These are phyloP conservation scores for Pythium chondricola DNA, from an alignment of 352 stramenopile genomes.

Conservation along the genomic window DNA sequence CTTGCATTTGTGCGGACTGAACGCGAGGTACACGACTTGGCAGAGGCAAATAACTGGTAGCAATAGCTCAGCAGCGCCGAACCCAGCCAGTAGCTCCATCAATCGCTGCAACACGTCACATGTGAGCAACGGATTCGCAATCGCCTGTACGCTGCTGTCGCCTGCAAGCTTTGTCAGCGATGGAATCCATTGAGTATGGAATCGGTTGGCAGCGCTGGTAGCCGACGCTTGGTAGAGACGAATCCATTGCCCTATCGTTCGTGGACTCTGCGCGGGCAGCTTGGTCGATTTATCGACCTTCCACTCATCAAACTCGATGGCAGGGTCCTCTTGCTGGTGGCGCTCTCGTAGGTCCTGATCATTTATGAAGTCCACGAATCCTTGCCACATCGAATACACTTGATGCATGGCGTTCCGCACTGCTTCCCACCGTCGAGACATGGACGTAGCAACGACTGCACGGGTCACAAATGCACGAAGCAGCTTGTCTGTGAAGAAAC, in stretches of 20 bases:
- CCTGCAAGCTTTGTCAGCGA: slow-evolving; percentile 16
- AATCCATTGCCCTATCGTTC: slow-evolving; percentile 32
- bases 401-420: slow-evolving; percentile 32
- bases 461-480: slow-evolving; percentile 47
- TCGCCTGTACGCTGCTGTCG: background rate
- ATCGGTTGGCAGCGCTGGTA: slow-evolving; percentile 30
- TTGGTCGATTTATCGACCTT: slow-evolving; percentile 28
- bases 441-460: slow-evolving; percentile 23
- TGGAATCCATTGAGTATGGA: slow-evolving; percentile 42
- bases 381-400: slow-evolving; percentile 44
- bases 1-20: slow-evolving; percentile 23
- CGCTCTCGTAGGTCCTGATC: slow-evolving; percentile 30
- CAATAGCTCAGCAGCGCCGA: slow-evolving; percentile 26
- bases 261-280: slow-evolving; percentile 11
- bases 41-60: slow-evolving; percentile 43
- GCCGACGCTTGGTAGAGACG: slow-evolving; percentile 41
- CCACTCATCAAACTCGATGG: slow-evolving; percentile 55
- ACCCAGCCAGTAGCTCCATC: slow-evolving; percentile 26
- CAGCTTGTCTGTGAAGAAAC: slow-evolving; percentile 60
- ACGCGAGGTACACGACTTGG: slow-evolving; percentile 39
- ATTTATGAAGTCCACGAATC: slow-evolving; percentile 37
- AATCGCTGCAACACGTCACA: slow-evolving; percentile 41
- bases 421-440: slow-evolving; percentile 26
- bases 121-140: slow-evolving; percentile 49
- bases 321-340: slow-evolving; percentile 22